Conservation (phyloP, 139 green algal species). For the Penium margaritaceum region DNA sequence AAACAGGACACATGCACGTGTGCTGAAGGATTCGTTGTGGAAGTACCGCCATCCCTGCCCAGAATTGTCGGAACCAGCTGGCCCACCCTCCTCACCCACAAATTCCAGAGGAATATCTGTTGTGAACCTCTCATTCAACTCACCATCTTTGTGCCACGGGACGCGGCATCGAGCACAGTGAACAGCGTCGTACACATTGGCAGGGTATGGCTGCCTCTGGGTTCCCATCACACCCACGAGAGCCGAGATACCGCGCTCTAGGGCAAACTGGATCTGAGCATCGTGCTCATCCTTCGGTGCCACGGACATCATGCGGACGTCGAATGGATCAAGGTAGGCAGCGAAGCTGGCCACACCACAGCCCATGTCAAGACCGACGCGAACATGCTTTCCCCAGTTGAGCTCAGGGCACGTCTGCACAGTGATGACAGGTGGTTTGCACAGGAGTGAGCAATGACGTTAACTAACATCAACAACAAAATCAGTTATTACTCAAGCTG, state of each 20-base stretch:
- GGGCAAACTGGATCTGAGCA: slow-evolving; percentile 32
- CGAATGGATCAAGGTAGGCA: slow-evolving; percentile 20
- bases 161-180: slow-evolving; percentile 34
- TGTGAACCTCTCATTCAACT: too few species aligned
- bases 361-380: slow-evolving; percentile 4
- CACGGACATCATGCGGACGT: slow-evolving; percentile 14
- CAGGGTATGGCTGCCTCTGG: slow-evolving; percentile 30
- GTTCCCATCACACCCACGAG: slow-evolving; percentile 35
- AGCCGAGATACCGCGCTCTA: slow-evolving; percentile 29
- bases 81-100: too few species aligned
- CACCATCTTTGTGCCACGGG: slow-evolving; percentile 20
- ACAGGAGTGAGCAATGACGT: too few species aligned
- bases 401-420: slow-evolving; percentile 12
- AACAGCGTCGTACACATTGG: slow-evolving; percentile 28
- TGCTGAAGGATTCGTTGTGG: too few species aligned
- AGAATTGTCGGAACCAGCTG: too few species aligned
- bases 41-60: too few species aligned
- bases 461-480: too few species aligned
- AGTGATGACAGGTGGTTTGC: too few species aligned
- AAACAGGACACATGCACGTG: too few species aligned
- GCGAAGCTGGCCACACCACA: slow-evolving; percentile 17
- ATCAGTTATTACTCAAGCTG: too few species aligned
- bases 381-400: not conserved
- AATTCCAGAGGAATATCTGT: too few species aligned
- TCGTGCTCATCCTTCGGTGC: slow-evolving; percentile 25